These are phyloP conservation scores for Pyricularia sp. DNA, from an alignment of 2,329 filamentous ascomycete species.

Conservation along the genomic window DNA sequence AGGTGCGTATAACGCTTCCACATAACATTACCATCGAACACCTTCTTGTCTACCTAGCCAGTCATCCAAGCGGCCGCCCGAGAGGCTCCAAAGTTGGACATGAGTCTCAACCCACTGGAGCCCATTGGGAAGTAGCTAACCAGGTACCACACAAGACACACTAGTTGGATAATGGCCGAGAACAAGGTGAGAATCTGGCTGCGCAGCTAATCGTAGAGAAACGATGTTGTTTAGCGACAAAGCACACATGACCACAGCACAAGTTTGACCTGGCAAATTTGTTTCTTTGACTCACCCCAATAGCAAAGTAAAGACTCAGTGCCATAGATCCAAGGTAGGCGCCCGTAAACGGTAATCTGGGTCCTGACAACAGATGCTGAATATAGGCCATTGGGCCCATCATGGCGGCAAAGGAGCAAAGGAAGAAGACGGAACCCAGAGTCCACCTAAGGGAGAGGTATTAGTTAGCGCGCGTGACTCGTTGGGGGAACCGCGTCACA, in stretches of 20 bases:
- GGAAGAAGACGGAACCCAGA: conserved; percentile 78
- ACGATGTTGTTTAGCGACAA: conserved; percentile 8
- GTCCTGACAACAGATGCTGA: conserved; percentile 70
- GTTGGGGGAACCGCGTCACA: not conserved
- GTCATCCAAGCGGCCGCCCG: conserved; percentile 82
- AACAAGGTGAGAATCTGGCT: conserved; percentile 76
- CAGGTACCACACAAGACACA: conserved; percentile 79
- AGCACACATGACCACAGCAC: not conserved
- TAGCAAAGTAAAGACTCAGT: conserved; percentile 80
- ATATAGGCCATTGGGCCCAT: conserved; percentile 81
- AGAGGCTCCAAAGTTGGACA: conserved; percentile 72
- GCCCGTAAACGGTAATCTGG: conserved; percentile 81
- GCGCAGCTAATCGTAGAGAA: conserved; percentile 47
- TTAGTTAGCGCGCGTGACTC: conserved; percentile 7
- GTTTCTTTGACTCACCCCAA: conserved; percentile 57
- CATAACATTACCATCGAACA: not conserved
- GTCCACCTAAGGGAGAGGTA: conserved; percentile 62
- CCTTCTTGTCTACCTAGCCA: conserved; percentile 40
- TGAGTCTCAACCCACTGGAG: conserved; percentile 71
- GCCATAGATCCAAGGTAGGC: conserved; percentile 90
- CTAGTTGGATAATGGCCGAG: conserved; percentile 71
- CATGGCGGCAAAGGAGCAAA: conserved; percentile 83
- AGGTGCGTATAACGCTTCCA: not conserved
- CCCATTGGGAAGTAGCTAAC: conserved; percentile 99
- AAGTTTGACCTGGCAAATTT: conserved; percentile 3